phyloP scores from a whole-genome alignment of 2,329 filamentous ascomycete species.

The Byssochlamys sp. region DNA sequence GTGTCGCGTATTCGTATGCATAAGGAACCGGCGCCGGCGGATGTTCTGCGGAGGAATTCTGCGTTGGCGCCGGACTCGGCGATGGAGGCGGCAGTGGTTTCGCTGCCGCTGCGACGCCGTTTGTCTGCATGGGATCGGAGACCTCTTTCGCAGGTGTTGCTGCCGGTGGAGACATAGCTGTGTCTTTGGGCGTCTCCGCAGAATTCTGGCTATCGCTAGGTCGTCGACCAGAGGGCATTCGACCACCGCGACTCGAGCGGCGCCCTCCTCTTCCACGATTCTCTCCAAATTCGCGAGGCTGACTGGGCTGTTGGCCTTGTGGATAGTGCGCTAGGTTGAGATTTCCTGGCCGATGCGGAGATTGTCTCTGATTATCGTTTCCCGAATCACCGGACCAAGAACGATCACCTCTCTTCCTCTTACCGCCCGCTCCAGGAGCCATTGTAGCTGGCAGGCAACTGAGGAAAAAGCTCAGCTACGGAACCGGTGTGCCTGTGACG shows the following conservation, averaged over 20 bases:
- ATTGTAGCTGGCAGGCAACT: slow-evolving; percentile 29
- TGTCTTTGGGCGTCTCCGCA: slow-evolving; percentile 19
- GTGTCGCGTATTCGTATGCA: slow-evolving; percentile 66
- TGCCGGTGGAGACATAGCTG: slow-evolving; percentile 23
- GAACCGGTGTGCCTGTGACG: slow-evolving; percentile 16
- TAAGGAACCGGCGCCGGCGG: slow-evolving; percentile 39
- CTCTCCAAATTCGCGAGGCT: slow-evolving; percentile 28
- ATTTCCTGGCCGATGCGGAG: slow-evolving; percentile 38
- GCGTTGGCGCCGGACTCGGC: slow-evolving; percentile 10
- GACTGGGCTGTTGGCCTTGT: slow-evolving; percentile 27
- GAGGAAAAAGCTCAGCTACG: slow-evolving; percentile 17
- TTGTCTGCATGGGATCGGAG: slow-evolving; percentile 20
- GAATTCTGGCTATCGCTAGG: slow-evolving; percentile 28
- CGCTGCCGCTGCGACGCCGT: slow-evolving; percentile 15
- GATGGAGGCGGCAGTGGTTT: slow-evolving; percentile 10
- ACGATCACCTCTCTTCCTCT: slow-evolving; percentile 46
- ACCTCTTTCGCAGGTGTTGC: slow-evolving; percentile 19
- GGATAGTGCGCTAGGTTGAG: slow-evolving; percentile 46
- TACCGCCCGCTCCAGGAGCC: slow-evolving; percentile 42
- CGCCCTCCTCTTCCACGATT: slow-evolving; percentile 29
- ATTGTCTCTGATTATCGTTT: slow-evolving; percentile 33
- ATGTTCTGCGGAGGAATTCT: slow-evolving; percentile 7
- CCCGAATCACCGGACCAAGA: slow-evolving; percentile 35
- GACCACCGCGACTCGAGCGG: slow-evolving; percentile 29
- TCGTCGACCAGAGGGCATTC: slow-evolving; percentile 27